These are phyloP conservation scores for Teunomyces panamensis DNA, from an alignment of 805 yeast species.

Conservation along the genomic window DNA sequence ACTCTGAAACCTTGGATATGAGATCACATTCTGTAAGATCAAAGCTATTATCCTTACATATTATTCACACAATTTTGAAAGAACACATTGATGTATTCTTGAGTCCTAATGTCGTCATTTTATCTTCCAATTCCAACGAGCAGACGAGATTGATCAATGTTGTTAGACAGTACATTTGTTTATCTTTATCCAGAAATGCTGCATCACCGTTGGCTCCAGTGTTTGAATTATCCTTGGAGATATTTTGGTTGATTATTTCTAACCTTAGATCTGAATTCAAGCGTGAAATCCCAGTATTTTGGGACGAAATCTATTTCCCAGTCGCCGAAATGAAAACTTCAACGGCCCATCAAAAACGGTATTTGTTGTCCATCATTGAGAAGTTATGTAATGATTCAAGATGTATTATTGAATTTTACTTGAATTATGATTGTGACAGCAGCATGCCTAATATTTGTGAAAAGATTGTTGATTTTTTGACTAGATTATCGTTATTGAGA, in stretches of 20 bases:
- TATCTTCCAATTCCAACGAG: conserved; percentile 46
- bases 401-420: conserved; percentile 84
- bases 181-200: conserved; percentile 84
- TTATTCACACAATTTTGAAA: conserved; percentile 79
- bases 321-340: conserved; percentile 89
- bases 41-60: conserved; percentile 81
- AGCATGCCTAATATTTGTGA: conserved; percentile 83
- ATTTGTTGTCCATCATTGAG: conserved; percentile 75
- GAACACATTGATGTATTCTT: conserved; percentile 82
- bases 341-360: conserved; percentile 88
- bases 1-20: conserved; percentile 74
- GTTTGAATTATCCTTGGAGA: conserved; percentile 86
- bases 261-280: conserved; percentile 86
- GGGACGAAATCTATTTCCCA: conserved; percentile 91
- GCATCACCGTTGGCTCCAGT: conserved; percentile 90
- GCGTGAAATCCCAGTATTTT: conserved; percentile 88
- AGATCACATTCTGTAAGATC: conserved; percentile 91
- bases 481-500: conserved; percentile 65
- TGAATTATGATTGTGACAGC: conserved; percentile 92
- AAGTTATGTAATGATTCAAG: conserved; percentile 86
- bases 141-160: conserved; percentile 71
- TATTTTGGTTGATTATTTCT: conserved; percentile 84
- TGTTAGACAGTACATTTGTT: conserved; percentile 77
- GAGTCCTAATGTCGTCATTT: conserved; percentile 53
- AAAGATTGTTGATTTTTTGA: conserved; percentile 71